Conservation (phyloP, 306 rosid genomes). For the Lathyrus sativus region DNA sequence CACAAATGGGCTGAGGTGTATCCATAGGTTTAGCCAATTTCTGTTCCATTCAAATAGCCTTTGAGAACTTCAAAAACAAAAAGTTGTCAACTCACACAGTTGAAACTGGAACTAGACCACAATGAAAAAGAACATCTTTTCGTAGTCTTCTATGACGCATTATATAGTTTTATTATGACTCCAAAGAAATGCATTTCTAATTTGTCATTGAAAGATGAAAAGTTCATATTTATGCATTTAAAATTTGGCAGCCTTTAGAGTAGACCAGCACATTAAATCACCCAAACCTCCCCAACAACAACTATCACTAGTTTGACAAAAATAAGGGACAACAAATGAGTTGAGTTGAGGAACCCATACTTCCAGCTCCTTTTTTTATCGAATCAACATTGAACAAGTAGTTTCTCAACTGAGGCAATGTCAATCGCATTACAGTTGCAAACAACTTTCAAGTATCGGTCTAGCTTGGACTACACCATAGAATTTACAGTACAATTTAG, state of each 20-base stretch:
- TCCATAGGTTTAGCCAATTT: slow-evolving; percentile 25
- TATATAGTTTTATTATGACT: background rate
- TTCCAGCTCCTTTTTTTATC: background rate
- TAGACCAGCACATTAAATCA: background rate
- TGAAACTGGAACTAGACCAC: background rate
- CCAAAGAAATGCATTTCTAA: slow-evolving; percentile 7
- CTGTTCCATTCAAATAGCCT: slow-evolving; percentile 30
- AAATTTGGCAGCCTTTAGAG: background rate
- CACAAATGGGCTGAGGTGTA: slow-evolving; percentile 4
- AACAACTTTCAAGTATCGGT: background rate
- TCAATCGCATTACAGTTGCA: background rate
- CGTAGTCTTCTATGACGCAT: background rate
- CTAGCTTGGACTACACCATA: background rate
- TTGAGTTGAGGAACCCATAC: background rate
- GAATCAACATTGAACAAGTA: background rate
- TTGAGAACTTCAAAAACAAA: background rate
- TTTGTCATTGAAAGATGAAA: background rate
- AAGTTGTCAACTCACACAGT: background rate
- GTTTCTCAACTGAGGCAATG: background rate
- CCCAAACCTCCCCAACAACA: background rate
- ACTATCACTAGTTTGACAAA: background rate
- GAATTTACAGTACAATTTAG: background rate
- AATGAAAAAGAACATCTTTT: slow-evolving; percentile 6
- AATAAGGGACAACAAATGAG: background rate
- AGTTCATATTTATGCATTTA: background rate